These are phyloP conservation scores for Trichopus zeylanicus DNA, from an alignment of 116 monocot species.

Conservation along the genomic window DNA sequence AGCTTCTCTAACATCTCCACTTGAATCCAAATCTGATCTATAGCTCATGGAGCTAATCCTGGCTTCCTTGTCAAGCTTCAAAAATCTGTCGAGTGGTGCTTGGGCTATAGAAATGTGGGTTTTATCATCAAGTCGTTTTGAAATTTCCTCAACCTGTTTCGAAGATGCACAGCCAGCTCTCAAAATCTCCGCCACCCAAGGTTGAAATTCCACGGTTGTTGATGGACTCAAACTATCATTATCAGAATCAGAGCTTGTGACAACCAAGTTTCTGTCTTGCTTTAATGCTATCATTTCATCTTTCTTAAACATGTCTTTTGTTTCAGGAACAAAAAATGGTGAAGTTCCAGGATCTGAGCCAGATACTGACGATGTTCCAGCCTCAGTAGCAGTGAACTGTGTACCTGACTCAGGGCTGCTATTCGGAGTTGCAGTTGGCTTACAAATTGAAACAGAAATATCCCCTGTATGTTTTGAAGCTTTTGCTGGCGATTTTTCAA, in stretches of 20 bases:
- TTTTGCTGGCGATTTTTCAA: constrained; percentile 18
- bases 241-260: constrained; percentile 61
- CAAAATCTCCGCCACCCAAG: constrained; percentile 58
- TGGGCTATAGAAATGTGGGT: constrained; percentile 26
- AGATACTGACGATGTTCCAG: constrained; percentile 62
- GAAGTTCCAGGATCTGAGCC: constrained; percentile 84
- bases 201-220: constrained; percentile 34
- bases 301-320: constrained; percentile 33
- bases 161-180: constrained; percentile 15
- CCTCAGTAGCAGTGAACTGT: constrained; percentile 59
- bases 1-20: constrained; percentile 53
- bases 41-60: constrained; percentile 19
- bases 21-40: constrained; percentile 32
- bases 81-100: constrained; percentile 39
- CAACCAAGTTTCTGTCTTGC: constrained; percentile 21
- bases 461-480: constrained; percentile 12
- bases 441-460: constrained; percentile 23
- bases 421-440: constrained; percentile 63
- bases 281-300: constrained; percentile 11
- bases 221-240: constrained; percentile 34
- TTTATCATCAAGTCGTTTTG: constrained; percentile 25
- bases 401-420: constrained; percentile 65
- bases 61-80: constrained; percentile 31
- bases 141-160: constrained; percentile 22
- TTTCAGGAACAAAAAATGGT: constrained; percentile 47